Evolutionary conservation across 2,329 filamentous ascomycete genomes (phyloP), one percentile per base, ranked within the genome.

Genomic region (Elsinoe perseae): DNA sequence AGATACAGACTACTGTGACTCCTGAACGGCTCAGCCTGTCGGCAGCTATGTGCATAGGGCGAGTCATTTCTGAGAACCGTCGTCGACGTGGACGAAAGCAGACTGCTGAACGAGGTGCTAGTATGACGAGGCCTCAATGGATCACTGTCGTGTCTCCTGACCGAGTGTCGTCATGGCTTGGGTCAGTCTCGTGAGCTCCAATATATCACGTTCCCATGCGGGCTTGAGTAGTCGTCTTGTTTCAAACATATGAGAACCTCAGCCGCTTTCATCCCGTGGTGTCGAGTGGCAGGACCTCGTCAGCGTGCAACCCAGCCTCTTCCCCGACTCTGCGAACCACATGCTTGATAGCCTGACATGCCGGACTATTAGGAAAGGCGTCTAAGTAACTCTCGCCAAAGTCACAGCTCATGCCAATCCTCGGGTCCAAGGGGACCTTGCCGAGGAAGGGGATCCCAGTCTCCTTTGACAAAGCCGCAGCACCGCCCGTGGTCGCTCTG

Each of bases 361-460:
- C 91, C 30, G 93, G 92, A 63, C 89, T 95, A 64, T 97, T 91
- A 0, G 92, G 89, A 70, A 89, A 98, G 21, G 84, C 85, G 66
- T 97, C 91, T 66, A 97, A 87, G 72, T 95, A 98, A 71, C 90
- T 96, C 80, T 98, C 93, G 4, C 95, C 93, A 70, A 88, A 96
- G 70, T 98, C 93, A 67, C 92, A 96, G 2, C 91, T 86, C 87
- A 96, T 95, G 7, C 93, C 88, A 63, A 98, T 95, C 60, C 92
- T 78, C 2, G 93, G 92, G 66, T 98, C 93, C 54, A 98, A 74
- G 34, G 93, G 93, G 10, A 98, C 91, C 10, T 87, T 81, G 0
- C 93, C 93, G 23, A 98, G 72, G 69, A 95, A 98, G 0, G 88
- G 88, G 12, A 98, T 87, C 1, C 80, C 81, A 79, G 92, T 89